Evolutionary conservation across 352 stramenopile genomes (phyloP).

Genomic region (Phytophthora citrophthora): DNA sequence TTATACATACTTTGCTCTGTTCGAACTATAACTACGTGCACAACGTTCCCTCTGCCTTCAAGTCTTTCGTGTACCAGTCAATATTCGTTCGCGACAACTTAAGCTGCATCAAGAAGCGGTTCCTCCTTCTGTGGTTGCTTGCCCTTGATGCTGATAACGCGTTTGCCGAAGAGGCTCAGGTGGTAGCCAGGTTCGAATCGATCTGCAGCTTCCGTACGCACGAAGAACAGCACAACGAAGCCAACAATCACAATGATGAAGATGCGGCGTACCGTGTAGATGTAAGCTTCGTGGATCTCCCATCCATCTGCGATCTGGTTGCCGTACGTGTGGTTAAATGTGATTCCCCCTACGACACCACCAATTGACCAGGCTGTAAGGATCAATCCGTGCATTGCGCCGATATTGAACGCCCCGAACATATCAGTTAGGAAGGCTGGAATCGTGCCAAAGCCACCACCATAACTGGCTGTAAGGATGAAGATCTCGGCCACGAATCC

Average conservation of each 20-base stretch:
- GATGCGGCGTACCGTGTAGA: slow-evolving; percentile 70
- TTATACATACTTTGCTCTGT: too few species aligned
- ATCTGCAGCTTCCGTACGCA: slow-evolving; percentile 65
- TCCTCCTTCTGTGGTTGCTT: slow-evolving; percentile 41
- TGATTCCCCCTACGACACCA: slow-evolving; percentile 71
- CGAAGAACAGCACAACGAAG: slow-evolving; percentile 61
- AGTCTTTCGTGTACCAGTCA: too few species aligned
- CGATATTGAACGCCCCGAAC: slow-evolving; percentile 87
- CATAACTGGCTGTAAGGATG: slow-evolving; percentile 74
- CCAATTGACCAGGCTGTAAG: slow-evolving; percentile 81
- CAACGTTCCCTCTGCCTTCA: too few species aligned
- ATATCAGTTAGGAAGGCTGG: slow-evolving; percentile 81
- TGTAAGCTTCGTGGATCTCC: slow-evolving; percentile 60
- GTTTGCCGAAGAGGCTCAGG: slow-evolving; percentile 61
- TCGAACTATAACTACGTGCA: too few species aligned
- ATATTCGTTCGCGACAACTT: neutral
- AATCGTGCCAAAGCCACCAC: slow-evolving; percentile 75
- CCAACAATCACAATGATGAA: slow-evolving; percentile 64
- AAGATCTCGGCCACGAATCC: slow-evolving; percentile 67
- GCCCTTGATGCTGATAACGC: slow-evolving; percentile 63
- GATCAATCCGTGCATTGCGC: slow-evolving; percentile 78
- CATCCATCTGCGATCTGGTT: slow-evolving; percentile 39
- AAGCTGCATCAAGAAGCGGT: slow-evolving; percentile 16
- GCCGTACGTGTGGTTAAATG: slow-evolving; percentile 69
- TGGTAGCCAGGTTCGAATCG: slow-evolving; percentile 73